These are phyloP conservation scores for Xylaria sp. DNA, from an alignment of 2,329 filamentous ascomycete genomes.

Conservation along the genomic window DNA sequence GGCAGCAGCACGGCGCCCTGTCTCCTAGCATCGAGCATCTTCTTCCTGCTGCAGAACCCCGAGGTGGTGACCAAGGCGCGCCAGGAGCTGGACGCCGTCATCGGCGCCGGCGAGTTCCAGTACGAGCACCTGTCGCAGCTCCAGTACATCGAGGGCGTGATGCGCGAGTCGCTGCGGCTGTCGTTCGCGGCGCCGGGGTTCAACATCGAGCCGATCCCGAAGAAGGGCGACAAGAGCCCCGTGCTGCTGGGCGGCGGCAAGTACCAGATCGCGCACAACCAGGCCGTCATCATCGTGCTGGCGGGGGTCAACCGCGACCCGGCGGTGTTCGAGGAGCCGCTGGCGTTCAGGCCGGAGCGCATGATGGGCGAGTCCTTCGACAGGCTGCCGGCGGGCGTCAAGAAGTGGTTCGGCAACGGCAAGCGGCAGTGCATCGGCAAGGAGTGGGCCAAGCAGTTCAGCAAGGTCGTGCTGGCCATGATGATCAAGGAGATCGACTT, in stretches of 20 bases:
- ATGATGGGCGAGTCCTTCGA: conserved; percentile 61
- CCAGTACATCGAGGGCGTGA: conserved; percentile 63
- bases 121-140: conserved; percentile 63
- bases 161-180: conserved; percentile 66
- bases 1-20: conserved; percentile 63
- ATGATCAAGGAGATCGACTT: conserved; percentile 60
- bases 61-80: conserved; percentile 60
- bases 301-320: conserved; percentile 63
- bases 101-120: conserved; percentile 58
- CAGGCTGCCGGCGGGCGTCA: conserved; percentile 56
- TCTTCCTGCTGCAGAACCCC: conserved; percentile 64
- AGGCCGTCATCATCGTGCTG: conserved; percentile 61
- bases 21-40: conserved; percentile 58
- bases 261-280: conserved; percentile 61
- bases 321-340: conserved; percentile 59
- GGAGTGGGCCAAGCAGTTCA: conserved; percentile 62
- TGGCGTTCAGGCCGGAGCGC: conserved; percentile 59
- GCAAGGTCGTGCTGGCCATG: conserved; percentile 55
- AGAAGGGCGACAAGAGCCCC: conserved; percentile 53
- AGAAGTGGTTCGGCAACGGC: conserved; percentile 64
- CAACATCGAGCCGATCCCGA: conserved; percentile 63
- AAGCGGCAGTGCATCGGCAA: conserved; percentile 64
- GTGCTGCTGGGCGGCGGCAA: conserved; percentile 60
- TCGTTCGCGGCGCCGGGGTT: conserved; percentile 65
- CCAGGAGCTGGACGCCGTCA: conserved; percentile 63